Conservation (phyloP, 306 rosid genomes). For the Alnus glutinosa region DNA sequence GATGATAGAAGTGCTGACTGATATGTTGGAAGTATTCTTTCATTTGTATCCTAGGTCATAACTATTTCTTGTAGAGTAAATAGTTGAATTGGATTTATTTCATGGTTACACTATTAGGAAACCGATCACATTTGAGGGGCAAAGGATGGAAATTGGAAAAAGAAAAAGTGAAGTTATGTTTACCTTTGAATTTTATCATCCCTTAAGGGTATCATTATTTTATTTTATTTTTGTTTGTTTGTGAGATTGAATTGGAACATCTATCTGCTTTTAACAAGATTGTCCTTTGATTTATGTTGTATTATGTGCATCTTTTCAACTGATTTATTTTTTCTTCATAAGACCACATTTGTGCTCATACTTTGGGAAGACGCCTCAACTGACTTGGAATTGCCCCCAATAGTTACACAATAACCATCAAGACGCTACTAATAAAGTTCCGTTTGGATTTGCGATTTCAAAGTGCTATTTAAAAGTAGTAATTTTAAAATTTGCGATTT, state of each 20-base stretch:
- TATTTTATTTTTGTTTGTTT: not conserved
- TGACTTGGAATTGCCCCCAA: no score
- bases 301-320: no score
- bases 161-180: not conserved
- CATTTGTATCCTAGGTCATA: not conserved
- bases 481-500: no score
- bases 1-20: not conserved
- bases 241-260: not conserved
- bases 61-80: slow-evolving; percentile 30
- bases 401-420: no score
- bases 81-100: not conserved
- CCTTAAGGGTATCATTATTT: not conserved
- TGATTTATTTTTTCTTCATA: no score
- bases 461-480: no score
- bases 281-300: not conserved
- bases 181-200: not conserved
- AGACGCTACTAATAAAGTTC: no score
- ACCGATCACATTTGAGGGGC: not conserved
- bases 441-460: no score
- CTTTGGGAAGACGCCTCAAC: no score
- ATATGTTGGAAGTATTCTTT: not conserved
- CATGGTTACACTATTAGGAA: slow-evolving; percentile 1
- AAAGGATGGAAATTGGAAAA: not conserved
- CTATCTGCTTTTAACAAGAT: not conserved
- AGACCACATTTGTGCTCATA: no score